Base-by-base conservation (phyloP, 202 grass and related monocot species). In the Setaria viridis region DNA sequence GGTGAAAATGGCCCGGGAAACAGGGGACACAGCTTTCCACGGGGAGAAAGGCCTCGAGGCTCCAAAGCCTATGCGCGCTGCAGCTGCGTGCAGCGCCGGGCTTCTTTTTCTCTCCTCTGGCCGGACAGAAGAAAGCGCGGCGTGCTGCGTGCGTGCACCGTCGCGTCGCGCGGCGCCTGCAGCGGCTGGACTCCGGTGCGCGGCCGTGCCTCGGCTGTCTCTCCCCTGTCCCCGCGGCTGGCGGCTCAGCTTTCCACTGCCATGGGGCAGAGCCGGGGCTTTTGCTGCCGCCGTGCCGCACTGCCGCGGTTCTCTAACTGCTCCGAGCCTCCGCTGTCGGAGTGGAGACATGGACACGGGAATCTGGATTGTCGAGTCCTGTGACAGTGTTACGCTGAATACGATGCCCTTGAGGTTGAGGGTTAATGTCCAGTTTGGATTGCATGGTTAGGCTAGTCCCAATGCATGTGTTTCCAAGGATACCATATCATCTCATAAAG, bases 11-110 rank as follows among this genome's bases (percentile, higher is more conserved):
- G 66, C 87, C 65, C 80, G 84, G 84, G 82, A 91, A 91, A 91
- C 89, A 87, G 84, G 87, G 87, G 87, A 87, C 91, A 89, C 91
- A 48, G 50, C 91, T 92, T 92, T 92, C 87, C 87, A 89, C n/a
- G 35, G n/a, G 49, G 81, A 57, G 84, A 89, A 72, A 84, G 84
- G 76, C 75, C 84, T 81, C 78, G 87, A 87, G 67, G 87, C 87
- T 81, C 62, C 84, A 80, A 70, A 80, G 84, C 70, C 80, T 81
- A 87, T 49, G 86, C 74, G 32, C 16, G 62, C 57, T 21, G 49
- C 35, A 15, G 49, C 56, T 41, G 59, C 65, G 49, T 15, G 60
- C 60, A 17, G 35, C n/a, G 53, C 25, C 25, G 59, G 13, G 45
- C 46, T 70, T 25, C 83, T 20, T 77, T 75, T 67, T 84, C 9